Conservation (phyloP, 1,284 basidiomycete species). For the Rhodotorula sp. region DNA sequence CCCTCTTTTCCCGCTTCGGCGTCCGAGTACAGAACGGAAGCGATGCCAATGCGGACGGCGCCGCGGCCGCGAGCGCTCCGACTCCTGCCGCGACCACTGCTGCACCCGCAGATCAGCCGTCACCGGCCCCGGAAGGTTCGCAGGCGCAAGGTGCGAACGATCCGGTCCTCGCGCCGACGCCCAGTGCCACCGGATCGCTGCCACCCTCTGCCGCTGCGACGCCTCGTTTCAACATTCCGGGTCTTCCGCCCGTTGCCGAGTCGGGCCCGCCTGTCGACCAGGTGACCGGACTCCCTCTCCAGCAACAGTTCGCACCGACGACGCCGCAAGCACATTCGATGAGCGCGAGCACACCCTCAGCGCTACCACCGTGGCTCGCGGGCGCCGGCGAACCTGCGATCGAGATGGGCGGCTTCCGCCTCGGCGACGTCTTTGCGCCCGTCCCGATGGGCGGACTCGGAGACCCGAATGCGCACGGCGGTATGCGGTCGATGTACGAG, state of each 20-base stretch:
- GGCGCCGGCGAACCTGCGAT: slow-evolving; percentile 4
- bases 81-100: slow-evolving; percentile 5
- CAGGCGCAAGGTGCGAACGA: background rate
- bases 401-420: slow-evolving; percentile 18
- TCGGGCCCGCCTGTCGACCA: background rate
- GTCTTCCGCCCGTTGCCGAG: background rate
- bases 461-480: slow-evolving; percentile 1
- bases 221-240: background rate
- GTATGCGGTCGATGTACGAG: slow-evolving; percentile 22
- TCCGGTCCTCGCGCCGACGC: slow-evolving; percentile 10
- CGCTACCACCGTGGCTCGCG: slow-evolving; percentile 6
- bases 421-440: slow-evolving; percentile 8
- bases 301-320: background rate
- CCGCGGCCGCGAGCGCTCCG: background rate
- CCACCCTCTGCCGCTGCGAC: slow-evolving; percentile 4
- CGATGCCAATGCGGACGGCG: background rate
- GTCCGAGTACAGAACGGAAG: slow-evolving; percentile 3
- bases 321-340: too few species aligned
- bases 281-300: background rate
- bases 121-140: background rate
- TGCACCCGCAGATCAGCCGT: background rate
- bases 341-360: background rate
- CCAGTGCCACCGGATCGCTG: background rate
- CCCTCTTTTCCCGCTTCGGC: slow-evolving; percentile 31
- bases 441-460: background rate